Conservation (phyloP, 177 flowering plant species). For the Tripterygium wilfordii region DNA sequence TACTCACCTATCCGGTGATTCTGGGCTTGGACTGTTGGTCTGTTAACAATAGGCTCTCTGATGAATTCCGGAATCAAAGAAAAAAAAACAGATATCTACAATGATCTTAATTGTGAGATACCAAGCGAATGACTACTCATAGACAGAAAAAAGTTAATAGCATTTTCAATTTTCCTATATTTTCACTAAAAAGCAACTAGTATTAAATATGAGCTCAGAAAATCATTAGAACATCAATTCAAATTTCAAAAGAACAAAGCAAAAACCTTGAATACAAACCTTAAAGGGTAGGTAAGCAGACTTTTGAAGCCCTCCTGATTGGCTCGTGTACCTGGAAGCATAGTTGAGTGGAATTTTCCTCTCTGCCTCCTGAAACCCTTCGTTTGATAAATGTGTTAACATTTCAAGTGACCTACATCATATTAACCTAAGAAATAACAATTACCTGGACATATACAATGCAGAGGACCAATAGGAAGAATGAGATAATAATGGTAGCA, state of each 20-base stretch:
- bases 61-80: too few species aligned
- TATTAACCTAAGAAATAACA: constrained; percentile 1
- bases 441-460: constrained; percentile 98
- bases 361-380: constrained; percentile 93
- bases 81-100: too few species aligned
- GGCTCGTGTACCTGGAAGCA: constrained; percentile 81
- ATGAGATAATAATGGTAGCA: constrained; percentile 53
- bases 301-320: constrained; percentile 75
- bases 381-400: constrained; percentile 9
- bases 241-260: not conserved
- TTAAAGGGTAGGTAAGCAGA: constrained; percentile 99
- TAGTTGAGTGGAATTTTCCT: constrained; percentile 95
- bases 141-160: too few species aligned
- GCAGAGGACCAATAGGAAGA: constrained; percentile 75
- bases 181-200: too few species aligned
- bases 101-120: too few species aligned
- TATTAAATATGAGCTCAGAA: too few species aligned
- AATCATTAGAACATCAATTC: too few species aligned
- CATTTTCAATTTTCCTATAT: too few species aligned
- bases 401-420: constrained; percentile 3
- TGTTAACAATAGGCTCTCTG: too few species aligned
- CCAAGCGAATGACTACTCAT: too few species aligned
- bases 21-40: too few species aligned
- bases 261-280: constrained; percentile 35
- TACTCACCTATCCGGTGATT: too few species aligned